Percentiles rank a stretch among this genome's conserved stretches.
Evolutionary conservation across 805 yeast genomes (phyloP).

Genomic region (Wickerhamomyces hampshirensis): DNA sequence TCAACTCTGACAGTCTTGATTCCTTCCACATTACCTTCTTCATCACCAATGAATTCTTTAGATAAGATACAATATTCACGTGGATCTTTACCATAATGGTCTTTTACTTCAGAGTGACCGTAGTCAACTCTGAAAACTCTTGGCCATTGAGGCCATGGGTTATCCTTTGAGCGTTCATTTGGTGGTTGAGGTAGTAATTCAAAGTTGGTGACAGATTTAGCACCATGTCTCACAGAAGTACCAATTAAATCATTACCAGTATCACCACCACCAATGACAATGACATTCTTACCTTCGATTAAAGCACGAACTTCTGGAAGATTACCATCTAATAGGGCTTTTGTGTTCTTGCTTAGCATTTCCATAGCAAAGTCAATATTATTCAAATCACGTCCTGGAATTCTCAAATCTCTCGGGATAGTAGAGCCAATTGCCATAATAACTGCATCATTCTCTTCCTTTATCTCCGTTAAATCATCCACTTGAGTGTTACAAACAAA

Average conservation of each 20-base stretch:
- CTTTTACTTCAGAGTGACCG: slow-evolving; percentile 93
- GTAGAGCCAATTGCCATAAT: slow-evolving; percentile 92
- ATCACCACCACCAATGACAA: slow-evolving; percentile 99
- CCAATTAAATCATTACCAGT: slow-evolving; percentile 99
- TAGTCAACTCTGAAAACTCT: slow-evolving; percentile 95
- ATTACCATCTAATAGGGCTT: slow-evolving; percentile 78
- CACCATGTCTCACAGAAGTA: slow-evolving; percentile 96
- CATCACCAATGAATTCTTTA: slow-evolving; percentile 94
- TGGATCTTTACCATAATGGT: slow-evolving; percentile 95
- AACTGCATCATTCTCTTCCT: slow-evolving; percentile 70
- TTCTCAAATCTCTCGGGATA: slow-evolving; percentile 89
- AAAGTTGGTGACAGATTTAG: slow-evolving; percentile 88
- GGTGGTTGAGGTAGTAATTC: slow-evolving; percentile 95
- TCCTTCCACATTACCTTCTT: slow-evolving; percentile 90
- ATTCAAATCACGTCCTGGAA: slow-evolving; percentile 88
- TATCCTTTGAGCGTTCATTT: slow-evolving; percentile 77
- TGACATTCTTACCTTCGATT: slow-evolving; percentile 81
- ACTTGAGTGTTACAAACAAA: slow-evolving; percentile 74
- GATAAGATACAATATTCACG: slow-evolving; percentile 94
- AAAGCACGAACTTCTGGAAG: slow-evolving; percentile 70
- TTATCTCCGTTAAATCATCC: slow-evolving; percentile 77
- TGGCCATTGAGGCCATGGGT: slow-evolving; percentile 99
- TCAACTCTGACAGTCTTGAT: slow-evolving; percentile 96
- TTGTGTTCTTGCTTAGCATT: slow-evolving; percentile 80
- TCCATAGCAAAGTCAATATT: slow-evolving; percentile 96